phyloP scores from a whole-genome alignment of 2,329 filamentous ascomycete species.

The Fusarium pseudograminearum region DNA sequence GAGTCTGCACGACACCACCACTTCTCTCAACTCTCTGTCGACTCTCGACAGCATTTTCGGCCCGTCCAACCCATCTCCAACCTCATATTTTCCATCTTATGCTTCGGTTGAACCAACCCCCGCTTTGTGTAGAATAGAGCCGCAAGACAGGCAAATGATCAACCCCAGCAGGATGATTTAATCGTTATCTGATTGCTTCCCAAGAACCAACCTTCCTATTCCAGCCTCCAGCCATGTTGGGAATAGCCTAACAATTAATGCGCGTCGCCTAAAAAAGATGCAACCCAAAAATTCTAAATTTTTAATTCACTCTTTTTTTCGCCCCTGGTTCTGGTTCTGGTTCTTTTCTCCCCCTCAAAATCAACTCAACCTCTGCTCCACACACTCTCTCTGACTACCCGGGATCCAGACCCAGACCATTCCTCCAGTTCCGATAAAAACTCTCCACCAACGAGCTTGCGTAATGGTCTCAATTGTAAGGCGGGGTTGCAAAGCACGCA shows the following conservation, averaged over 20 bases:
- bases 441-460: conserved; percentile 41
- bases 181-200: conserved; percentile 18
- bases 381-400: conserved; percentile 17
- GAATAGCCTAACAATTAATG: conserved; percentile 27
- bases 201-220: conserved; percentile 12
- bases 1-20: conserved; percentile 33
- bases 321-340: neutral
- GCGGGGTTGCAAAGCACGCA: conserved; percentile 13
- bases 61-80: conserved; percentile 34
- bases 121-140: conserved; percentile 29
- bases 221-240: conserved; percentile 41
- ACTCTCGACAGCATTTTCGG: conserved; percentile 28
- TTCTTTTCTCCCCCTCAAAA: neutral
- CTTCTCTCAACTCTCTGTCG: conserved; percentile 14
- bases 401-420: conserved; percentile 39
- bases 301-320: conserved; percentile 1
- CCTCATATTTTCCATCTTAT: conserved; percentile 13
- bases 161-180: neutral
- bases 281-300: neutral
- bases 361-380: conserved; percentile 20
- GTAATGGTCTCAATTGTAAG: conserved; percentile 35
- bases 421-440: conserved; percentile 30
- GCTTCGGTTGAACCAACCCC: conserved; percentile 17
- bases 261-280: conserved; percentile 36
- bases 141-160: conserved; percentile 33